phyloP scores from a whole-genome alignment of 257 asterid genomes.

The Solanum commersonii region DNA sequence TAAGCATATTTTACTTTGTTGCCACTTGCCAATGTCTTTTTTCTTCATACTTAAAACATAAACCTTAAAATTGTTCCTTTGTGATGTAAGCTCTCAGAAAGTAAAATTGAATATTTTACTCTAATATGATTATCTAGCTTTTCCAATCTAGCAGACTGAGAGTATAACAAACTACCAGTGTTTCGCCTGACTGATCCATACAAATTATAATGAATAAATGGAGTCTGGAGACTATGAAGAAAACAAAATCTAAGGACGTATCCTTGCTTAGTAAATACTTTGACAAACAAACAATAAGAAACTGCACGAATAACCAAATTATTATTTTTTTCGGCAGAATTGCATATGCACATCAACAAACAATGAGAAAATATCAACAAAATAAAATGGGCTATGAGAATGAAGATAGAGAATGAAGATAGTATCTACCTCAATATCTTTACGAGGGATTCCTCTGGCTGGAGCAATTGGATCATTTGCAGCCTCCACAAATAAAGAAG shows the following conservation, averaged over 20 bases:
- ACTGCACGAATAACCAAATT: background rate
- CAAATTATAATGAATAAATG: background rate
- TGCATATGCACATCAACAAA: background rate
- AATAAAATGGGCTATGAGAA: background rate
- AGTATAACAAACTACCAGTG: background rate
- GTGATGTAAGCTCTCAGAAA: background rate
- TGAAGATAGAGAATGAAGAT: background rate
- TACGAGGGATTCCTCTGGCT: slow-evolving; percentile 83
- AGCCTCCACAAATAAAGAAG: slow-evolving; percentile 50
- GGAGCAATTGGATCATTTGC: slow-evolving; percentile 98
- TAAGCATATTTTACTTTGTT: background rate
- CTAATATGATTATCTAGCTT: background rate
- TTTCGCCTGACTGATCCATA: background rate
- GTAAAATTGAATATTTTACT: background rate
- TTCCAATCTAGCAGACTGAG: background rate
- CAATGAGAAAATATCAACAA: background rate
- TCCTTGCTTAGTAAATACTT: background rate
- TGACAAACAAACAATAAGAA: background rate
- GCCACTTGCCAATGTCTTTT: background rate
- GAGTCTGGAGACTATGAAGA: background rate
- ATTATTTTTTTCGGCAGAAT: background rate
- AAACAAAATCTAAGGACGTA: background rate
- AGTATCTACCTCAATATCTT: slow-evolving; percentile 58
- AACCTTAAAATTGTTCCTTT: background rate
- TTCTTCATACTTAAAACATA: background rate